Conservation (phyloP, 257 asterid genomes). For the Prunella vulgaris region DNA sequence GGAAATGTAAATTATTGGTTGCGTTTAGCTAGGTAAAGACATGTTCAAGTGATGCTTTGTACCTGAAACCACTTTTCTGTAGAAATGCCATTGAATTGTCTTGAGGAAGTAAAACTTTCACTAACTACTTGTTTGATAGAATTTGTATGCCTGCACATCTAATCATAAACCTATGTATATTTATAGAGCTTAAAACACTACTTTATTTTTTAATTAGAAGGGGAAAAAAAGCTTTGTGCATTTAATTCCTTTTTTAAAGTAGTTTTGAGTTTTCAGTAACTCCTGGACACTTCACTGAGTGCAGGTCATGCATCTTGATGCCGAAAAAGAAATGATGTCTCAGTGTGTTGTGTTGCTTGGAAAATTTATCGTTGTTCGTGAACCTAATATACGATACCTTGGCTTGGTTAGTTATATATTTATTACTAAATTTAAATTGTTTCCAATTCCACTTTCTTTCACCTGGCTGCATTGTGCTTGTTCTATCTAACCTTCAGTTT, state of each 20-base stretch:
- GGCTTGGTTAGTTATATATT: slow-evolving; percentile 69
- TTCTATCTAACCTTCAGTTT: neutral
- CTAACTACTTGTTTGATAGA: neutral
- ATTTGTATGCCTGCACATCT: neutral
- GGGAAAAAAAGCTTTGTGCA: neutral
- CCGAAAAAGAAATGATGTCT: slow-evolving; percentile 97
- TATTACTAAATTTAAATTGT: slow-evolving; percentile 6
- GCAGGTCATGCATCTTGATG: slow-evolving; percentile 99
- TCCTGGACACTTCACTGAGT: slow-evolving; percentile 12
- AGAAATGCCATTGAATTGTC: neutral
- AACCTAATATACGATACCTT: slow-evolving; percentile 94
- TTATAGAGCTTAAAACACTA: neutral
- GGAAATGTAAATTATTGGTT: no score
- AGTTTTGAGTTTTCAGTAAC: neutral
- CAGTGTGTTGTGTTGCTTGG: slow-evolving; percentile 98
- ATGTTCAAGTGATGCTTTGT: no score
- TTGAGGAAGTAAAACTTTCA: neutral
- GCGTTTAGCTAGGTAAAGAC: no score
- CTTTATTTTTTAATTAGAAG: no score
- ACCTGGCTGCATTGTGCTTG: neutral
- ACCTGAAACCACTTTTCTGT: no score
- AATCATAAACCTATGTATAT: neutral
- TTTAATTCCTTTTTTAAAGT: neutral
- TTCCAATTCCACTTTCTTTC: slow-evolving; percentile 4
- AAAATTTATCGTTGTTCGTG: slow-evolving; percentile 93